Percentiles rank a stretch among this genome's conserved stretches.
Evolutionary conservation across 2,329 filamentous ascomycete species (phyloP).

Genomic region (Tolypocladium cylindrosporum): DNA sequence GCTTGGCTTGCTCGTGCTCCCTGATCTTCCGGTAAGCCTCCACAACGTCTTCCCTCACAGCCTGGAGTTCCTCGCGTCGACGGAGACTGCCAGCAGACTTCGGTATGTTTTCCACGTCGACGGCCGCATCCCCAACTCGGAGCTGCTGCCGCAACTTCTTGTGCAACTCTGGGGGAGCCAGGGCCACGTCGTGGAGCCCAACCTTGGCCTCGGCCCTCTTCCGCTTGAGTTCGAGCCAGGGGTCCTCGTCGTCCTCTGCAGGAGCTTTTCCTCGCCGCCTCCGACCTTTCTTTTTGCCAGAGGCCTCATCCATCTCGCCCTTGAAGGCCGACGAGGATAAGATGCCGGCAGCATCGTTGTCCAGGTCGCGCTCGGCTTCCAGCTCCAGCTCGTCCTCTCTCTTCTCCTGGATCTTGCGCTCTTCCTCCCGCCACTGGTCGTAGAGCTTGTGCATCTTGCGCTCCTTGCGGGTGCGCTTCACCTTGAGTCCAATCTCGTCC

Average conservation of each 20-base stretch:
- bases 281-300: slow-evolving; percentile 27
- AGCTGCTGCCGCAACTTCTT: slow-evolving; percentile 28
- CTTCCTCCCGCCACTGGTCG: slow-evolving; percentile 64
- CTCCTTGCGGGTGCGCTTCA: slow-evolving; percentile 71
- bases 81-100: slow-evolving; percentile 28
- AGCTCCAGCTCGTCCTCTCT: slow-evolving; percentile 56
- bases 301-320: slow-evolving; percentile 25
- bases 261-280: slow-evolving; percentile 23
- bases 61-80: slow-evolving; percentile 28
- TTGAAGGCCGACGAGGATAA: slow-evolving; percentile 28
- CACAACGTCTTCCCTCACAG: slow-evolving; percentile 22
- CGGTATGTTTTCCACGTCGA: slow-evolving; percentile 25
- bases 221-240: slow-evolving; percentile 65
- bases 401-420: slow-evolving; percentile 51
- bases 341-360: slow-evolving; percentile 43
- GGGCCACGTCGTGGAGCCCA: slow-evolving; percentile 50
- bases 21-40: slow-evolving; percentile 28
- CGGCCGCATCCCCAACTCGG: slow-evolving; percentile 21
- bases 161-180: slow-evolving; percentile 66
- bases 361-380: slow-evolving; percentile 52
- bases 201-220: slow-evolving; percentile 48
- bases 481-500: slow-evolving; percentile 55
- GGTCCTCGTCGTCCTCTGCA: slow-evolving; percentile 54
- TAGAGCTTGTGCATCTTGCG: slow-evolving; percentile 73
- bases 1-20: slow-evolving; percentile 26